Conservation (phyloP, 2,329 filamentous ascomycete genomes). For the Colletotrichum eremochloae region DNA sequence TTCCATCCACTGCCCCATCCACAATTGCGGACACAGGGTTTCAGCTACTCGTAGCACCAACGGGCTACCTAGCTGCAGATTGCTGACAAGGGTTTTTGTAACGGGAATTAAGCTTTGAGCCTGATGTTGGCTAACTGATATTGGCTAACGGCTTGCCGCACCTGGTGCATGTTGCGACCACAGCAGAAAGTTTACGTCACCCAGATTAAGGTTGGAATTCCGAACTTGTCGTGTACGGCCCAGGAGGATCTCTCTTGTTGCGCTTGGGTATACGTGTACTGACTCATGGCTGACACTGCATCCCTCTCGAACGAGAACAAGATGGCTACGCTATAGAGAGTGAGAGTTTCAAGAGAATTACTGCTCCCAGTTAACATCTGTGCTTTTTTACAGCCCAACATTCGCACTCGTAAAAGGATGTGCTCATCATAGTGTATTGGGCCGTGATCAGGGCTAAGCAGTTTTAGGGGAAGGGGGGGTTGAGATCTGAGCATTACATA, state of each 20-base stretch:
- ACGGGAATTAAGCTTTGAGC: neutral
- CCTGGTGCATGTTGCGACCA: neutral
- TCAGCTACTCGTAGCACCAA: neutral
- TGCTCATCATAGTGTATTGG: neutral
- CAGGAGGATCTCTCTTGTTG: neutral
- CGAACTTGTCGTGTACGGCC: too few relatives aligned
- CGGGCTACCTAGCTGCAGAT: neutral
- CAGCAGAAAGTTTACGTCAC: neutral
- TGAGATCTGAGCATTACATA: neutral
- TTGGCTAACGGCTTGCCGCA: neutral
- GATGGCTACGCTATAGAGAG: neutral
- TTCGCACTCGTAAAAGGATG: neutral
- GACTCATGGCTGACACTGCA: neutral
- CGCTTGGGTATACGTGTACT: neutral
- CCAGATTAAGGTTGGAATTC: neutral
- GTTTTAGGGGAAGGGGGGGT: too few relatives aligned
- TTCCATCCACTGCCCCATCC: neutral
- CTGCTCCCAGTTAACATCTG: neutral
- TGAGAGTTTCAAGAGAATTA: neutral
- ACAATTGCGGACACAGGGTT: neutral
- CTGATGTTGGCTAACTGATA: neutral
- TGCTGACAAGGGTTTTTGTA: neutral
- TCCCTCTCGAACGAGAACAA: neutral
- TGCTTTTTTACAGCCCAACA: neutral
- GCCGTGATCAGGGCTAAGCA: too few relatives aligned